Evolutionary conservation across 371 early-diverging fungal species (phyloP).

Genomic region (Mortierella sp.): DNA sequence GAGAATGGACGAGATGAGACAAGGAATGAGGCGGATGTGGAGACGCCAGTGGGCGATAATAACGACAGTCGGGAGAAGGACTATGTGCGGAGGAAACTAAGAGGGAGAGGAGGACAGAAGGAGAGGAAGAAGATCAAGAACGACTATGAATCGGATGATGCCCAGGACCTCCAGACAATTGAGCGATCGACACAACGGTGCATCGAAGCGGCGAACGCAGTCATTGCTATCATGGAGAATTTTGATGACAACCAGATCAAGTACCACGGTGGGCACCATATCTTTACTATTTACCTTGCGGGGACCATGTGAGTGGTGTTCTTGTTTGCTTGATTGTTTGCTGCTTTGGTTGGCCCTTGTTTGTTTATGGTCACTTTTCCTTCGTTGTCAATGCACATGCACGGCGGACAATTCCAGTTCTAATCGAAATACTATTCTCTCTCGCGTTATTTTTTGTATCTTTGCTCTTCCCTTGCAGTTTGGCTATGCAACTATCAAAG

Average conservation of each 20-base stretch:
- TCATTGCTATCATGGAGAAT: background rate
- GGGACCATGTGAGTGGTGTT: conserved; percentile 1
- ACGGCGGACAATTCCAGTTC: background rate
- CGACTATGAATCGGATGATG: background rate
- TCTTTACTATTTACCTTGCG: background rate
- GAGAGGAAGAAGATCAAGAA: background rate
- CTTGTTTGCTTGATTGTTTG: background rate
- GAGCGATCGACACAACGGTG: background rate
- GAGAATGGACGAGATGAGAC: background rate
- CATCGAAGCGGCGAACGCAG: background rate
- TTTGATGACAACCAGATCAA: background rate
- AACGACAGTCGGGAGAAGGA: background rate
- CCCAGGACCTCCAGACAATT: background rate
- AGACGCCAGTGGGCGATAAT: background rate
- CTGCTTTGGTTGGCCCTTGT: background rate
- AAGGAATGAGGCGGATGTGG: background rate
- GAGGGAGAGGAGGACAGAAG: background rate
- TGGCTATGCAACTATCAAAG: background rate
- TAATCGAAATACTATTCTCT: background rate
- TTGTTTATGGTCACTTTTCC: background rate
- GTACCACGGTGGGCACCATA: background rate
- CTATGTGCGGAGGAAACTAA: conserved; percentile 7
- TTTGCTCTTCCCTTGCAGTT: background rate
- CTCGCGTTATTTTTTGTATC: background rate
- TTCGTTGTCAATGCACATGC: no score